Percentiles rank a stretch among this genome's conserved stretches.
phyloP scores from a whole-genome alignment of 2,329 filamentous ascomycete genomes.

The Diaporthe citri region DNA sequence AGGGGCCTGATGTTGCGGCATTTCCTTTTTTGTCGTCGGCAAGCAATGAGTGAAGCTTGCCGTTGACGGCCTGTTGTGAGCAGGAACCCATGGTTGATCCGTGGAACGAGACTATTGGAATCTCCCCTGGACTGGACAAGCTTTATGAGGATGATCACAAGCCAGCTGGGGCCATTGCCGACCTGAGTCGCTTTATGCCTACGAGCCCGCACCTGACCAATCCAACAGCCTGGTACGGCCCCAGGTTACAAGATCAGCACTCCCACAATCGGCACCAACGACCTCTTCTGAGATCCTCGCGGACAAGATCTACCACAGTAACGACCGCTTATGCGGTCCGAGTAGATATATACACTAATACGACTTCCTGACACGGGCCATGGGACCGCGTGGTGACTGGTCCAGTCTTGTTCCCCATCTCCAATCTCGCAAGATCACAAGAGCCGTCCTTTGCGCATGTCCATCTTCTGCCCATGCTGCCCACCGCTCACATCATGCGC shows the following conservation, averaged over 20 bases:
- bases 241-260: slow-evolving; percentile 4
- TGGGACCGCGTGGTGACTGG: not conserved
- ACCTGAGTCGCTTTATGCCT: slow-evolving; percentile 1
- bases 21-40: not conserved
- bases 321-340: not conserved
- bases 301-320: not conserved
- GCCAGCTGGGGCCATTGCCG: not conserved
- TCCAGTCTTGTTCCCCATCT: slow-evolving; percentile 5
- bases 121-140: not conserved
- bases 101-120: not conserved
- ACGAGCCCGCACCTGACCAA: slow-evolving; percentile 18
- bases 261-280: not conserved
- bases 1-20: not conserved
- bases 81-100: slow-evolving; percentile 3
- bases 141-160: slow-evolving; percentile 22
- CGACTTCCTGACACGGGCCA: not conserved
- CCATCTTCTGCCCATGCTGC: too few species aligned
- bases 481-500: not conserved
- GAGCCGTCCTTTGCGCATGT: not conserved
- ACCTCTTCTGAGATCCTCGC: not conserved
- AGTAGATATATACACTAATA: not conserved
- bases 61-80: not conserved
- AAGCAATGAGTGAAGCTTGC: not conserved
- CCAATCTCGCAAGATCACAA: not conserved
- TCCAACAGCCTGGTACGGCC: slow-evolving; percentile 2